Base-by-base conservation (phyloP, 352 stramenopile species). In the Phytophthora boehmeriae region DNA sequence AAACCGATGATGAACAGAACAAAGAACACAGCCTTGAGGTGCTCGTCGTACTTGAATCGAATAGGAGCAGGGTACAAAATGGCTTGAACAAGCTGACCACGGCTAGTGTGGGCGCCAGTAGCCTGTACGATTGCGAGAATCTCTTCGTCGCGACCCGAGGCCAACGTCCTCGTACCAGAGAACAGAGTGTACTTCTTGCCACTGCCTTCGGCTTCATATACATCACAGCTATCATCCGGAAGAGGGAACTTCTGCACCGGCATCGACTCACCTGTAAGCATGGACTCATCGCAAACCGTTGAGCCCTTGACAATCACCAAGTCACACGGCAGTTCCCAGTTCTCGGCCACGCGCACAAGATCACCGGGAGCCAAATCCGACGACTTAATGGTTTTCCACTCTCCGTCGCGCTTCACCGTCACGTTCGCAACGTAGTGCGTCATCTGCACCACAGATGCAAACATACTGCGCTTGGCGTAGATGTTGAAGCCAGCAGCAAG, bases 21-120 rank as follows among this genome's bases (percentile, higher is more conserved):
- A 27, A 69, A 49, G 41, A 97, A 78, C 16, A 97, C 81, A 5
- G 80, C 76, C 58, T 92, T 87, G 8, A 98, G 75, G 69, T 98
- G 88, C 27, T 92, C 76, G 53, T 98, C 87, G 68, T 96, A 97
- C 74, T 98, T 96, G 75, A 98, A 97, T 50, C 88, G 75, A 59
- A 97, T 88, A 6, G 79, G 80, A 27, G 86, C 67, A 5, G 89
- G 92, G 59, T 87, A 96, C 54, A 97, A 59, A 53, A 98, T 95
- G 6, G 89, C 78, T 45, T 90, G 75, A 5, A 98, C 71, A 17
- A 98, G 63, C 63, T 97, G 80, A 10, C 92, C 92, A 48, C 86
- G 86, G 8, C 71, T 84, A 10, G 92, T 97, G 64, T 92, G 89
- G 11, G 89, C 90, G 32, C 86, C 87, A 9, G 88, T 97, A 10